Conservation (phyloP, 2,329 filamentous ascomycete species). For the Colletotrichum scovillei region DNA sequence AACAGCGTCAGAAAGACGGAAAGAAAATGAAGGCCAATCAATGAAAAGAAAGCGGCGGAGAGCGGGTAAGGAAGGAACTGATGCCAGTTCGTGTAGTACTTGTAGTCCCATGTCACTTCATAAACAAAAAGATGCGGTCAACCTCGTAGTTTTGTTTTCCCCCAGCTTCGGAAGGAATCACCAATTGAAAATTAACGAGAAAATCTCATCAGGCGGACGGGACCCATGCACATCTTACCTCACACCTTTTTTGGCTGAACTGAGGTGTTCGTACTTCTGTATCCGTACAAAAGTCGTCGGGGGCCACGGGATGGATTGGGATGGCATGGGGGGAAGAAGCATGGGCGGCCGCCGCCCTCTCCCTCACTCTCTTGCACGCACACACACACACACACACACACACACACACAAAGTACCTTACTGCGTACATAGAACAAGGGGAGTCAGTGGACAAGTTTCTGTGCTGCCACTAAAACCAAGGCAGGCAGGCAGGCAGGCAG, state of each 20-base stretch:
- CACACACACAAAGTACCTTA: background rate
- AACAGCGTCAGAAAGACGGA: background rate
- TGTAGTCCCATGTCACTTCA: background rate
- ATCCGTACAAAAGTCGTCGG: background rate
- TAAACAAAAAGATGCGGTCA: background rate
- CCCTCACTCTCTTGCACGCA: too few species aligned
- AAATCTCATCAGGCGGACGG: background rate
- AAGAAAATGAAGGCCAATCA: background rate
- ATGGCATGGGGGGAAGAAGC: background rate
- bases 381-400: background rate
- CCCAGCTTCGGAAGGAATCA: background rate
- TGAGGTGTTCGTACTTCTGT: background rate
- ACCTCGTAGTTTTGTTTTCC: background rate
- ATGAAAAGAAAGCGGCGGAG: background rate
- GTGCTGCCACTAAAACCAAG: background rate
- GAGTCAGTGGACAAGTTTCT: background rate
- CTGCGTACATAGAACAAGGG: background rate
- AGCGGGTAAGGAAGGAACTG: background rate
- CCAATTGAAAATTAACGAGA: background rate
- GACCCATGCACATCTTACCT: background rate
- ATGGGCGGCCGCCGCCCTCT: slow-evolving; percentile 10
- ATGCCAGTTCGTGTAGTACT: background rate
- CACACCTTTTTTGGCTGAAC: background rate
- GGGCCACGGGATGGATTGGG: background rate
- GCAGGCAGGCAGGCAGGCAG: too few species aligned